Percentiles rank a stretch among this genome's conserved stretches.
phyloP scores from a whole-genome alignment of 768 basidiomycete species.

The Russula virescens region DNA sequence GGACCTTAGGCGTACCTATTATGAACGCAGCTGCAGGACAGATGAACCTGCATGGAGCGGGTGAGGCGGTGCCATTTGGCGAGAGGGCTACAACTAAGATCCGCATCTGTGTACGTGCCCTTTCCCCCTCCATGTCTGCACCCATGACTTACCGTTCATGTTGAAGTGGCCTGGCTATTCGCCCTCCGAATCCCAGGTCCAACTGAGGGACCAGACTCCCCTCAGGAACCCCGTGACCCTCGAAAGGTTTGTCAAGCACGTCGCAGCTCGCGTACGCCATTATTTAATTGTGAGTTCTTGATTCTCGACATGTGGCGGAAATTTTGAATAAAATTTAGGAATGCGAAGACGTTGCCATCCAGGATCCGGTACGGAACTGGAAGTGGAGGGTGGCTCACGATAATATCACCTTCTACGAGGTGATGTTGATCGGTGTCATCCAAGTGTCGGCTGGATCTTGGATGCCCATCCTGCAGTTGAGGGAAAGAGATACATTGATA shows the following conservation, averaged over 20 bases:
- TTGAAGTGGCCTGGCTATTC: conserved; percentile 19
- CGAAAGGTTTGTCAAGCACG: too few species aligned
- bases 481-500: too few species aligned
- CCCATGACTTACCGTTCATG: not conserved
- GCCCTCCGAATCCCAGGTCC: conserved; percentile 4
- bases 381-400: too few species aligned
- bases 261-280: conserved; percentile 11
- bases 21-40: conserved; percentile 11
- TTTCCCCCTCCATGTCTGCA: not conserved
- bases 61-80: conserved; percentile 2
- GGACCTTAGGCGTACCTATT: conserved; percentile 13
- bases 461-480: conserved; percentile 21
- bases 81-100: conserved; percentile 12
- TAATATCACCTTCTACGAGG: conserved; percentile 12
- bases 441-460: conserved; percentile 20
- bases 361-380: not conserved
- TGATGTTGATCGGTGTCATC: conserved; percentile 18
- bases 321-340: not conserved
- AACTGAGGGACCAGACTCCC: too few species aligned
- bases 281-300: conserved; percentile 2
- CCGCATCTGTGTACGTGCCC: conserved; percentile 9
- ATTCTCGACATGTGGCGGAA: not conserved
- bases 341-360: not conserved
- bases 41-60: not conserved
- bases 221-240: too few species aligned